Conservation (phyloP, 108 stramenopile genomes). For the Craspedostauros australis region DNA sequence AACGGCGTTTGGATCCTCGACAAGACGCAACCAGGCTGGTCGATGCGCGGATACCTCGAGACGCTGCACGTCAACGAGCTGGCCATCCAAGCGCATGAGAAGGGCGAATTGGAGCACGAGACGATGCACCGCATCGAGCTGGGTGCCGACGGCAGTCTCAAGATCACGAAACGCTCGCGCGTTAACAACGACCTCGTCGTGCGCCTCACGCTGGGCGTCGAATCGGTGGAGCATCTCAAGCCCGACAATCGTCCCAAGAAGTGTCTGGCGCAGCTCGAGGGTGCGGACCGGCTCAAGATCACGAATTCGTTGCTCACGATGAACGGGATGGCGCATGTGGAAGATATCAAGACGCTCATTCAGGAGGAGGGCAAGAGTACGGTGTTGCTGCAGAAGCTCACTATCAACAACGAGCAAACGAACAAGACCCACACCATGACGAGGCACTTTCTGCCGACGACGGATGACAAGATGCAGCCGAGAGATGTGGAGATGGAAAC, state of each 20-base stretch:
- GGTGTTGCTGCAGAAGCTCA: slow-evolving; percentile 61
- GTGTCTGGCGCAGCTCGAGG: slow-evolving; percentile 55
- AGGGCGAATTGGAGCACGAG: slow-evolving; percentile 74
- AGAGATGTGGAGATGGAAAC: too few species aligned
- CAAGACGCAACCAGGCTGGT: slow-evolving; percentile 54
- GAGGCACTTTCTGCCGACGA: slow-evolving; percentile 65
- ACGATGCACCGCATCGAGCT: slow-evolving; percentile 60
- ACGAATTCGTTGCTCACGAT: slow-evolving; percentile 64
- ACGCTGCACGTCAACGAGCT: slow-evolving; percentile 69
- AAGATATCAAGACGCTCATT: slow-evolving; percentile 54
- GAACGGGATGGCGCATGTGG: slow-evolving; percentile 73
- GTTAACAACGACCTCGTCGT: slow-evolving; percentile 73
- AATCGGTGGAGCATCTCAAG: slow-evolving; percentile 31
- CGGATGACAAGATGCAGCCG: slow-evolving; percentile 5
- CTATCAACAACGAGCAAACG: slow-evolving; percentile 64
- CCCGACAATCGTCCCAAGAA: slow-evolving; percentile 69
- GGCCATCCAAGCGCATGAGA: slow-evolving; percentile 85
- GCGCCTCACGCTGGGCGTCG: slow-evolving; percentile 52
- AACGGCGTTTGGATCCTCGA: slow-evolving; percentile 79
- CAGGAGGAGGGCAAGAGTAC: slow-evolving; percentile 23
- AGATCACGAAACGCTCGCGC: slow-evolving; percentile 64
- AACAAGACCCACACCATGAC: slow-evolving; percentile 49
- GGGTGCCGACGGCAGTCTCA: slow-evolving; percentile 28
- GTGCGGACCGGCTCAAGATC: slow-evolving; percentile 47
- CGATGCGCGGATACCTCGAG: slow-evolving; percentile 76